These are phyloP conservation scores for Dioscorea cayenensis DNA, from an alignment of 116 monocot genomes.

Conservation along the genomic window DNA sequence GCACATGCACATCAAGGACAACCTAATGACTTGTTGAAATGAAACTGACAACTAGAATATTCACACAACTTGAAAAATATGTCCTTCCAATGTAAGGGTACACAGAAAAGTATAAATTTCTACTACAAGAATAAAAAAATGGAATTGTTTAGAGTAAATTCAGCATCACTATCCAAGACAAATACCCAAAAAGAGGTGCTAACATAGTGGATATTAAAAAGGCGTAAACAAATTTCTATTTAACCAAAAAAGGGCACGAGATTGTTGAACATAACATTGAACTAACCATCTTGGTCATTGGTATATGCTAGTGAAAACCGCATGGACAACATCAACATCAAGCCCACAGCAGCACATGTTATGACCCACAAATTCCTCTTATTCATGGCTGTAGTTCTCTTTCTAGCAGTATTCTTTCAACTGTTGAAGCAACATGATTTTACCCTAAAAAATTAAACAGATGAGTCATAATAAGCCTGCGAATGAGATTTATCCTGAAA, in stretches of 20 bases:
- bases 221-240: too few relatives aligned
- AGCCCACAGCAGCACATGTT: conserved; percentile 4
- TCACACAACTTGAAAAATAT: too few relatives aligned
- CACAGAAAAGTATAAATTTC: too few relatives aligned
- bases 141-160: too few relatives aligned
- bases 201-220: neutral
- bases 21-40: too few relatives aligned
- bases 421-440: neutral
- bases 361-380: neutral
- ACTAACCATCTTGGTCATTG: conserved; percentile 56
- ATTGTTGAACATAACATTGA: neutral
- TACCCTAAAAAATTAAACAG: neutral
- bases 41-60: too few relatives aligned
- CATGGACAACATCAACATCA: conserved; percentile 20
- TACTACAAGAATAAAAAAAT: too few relatives aligned
- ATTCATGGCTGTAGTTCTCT: neutral
- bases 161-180: too few relatives aligned
- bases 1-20: too few relatives aligned
- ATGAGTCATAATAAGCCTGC: neutral
- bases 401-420: neutral
- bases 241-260: neutral
- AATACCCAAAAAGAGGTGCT: neutral
- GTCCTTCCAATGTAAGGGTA: too few relatives aligned
- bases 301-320: conserved; percentile 36
- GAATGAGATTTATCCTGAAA: neutral